These are phyloP conservation scores for Agrostemma githago DNA, from an alignment of 148 eudicot species.

Conservation along the genomic window DNA sequence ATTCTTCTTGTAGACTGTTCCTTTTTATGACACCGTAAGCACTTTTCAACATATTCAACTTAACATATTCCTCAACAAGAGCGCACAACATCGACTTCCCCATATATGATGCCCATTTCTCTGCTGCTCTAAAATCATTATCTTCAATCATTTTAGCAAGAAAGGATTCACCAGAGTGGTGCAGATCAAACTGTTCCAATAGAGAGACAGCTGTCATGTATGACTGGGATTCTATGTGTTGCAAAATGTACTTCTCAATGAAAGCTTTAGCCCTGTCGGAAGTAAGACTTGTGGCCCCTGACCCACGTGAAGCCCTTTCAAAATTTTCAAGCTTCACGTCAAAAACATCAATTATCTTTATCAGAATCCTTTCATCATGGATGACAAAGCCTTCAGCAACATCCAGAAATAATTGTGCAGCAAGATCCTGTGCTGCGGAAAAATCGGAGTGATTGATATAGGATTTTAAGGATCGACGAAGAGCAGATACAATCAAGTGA, in stretches of 20 bases:
- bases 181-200: conserved; percentile 67
- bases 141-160: conserved; percentile 52
- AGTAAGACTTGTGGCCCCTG: conserved; percentile 28
- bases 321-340: conserved; percentile 50
- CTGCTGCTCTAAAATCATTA: conserved; percentile 77
- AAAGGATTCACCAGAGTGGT: conserved; percentile 56
- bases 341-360: conserved; percentile 66
- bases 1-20: conserved; percentile 63
- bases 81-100: conserved; percentile 68
- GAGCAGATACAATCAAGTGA: conserved; percentile 71
- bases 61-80: conserved; percentile 64
- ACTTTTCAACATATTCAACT: conserved; percentile 46
- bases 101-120: conserved; percentile 90
- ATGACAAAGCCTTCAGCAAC: conserved; percentile 37
- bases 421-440: conserved; percentile 46
- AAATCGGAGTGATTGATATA: conserved; percentile 41
- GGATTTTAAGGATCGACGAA: conserved; percentile 54
- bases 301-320: conserved; percentile 39
- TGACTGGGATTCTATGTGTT: conserved; percentile 59
- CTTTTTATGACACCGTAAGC: conserved; percentile 79
- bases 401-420: conserved; percentile 59
- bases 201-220: conserved; percentile 71
- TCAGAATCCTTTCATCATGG: conserved; percentile 55
- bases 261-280: conserved; percentile 42
- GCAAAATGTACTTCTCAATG: conserved; percentile 52